Evolutionary conservation across 2,329 filamentous ascomycete species (phyloP), one percentile per base, ranked within the genome.

Genomic region (Penicillium sp.): DNA sequence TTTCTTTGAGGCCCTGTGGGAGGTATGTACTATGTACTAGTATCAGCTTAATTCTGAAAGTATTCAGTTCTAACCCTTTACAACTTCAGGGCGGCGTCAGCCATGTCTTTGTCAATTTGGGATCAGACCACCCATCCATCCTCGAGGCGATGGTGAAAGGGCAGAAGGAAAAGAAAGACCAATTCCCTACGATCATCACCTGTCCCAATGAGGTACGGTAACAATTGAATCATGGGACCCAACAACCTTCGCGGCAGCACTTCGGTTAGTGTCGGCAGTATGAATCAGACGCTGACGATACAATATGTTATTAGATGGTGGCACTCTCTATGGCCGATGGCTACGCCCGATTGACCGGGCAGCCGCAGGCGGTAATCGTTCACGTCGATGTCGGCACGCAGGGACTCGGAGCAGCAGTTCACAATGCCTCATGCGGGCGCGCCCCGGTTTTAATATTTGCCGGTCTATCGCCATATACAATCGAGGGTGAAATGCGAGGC

Each of bases 361-460:
- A 88, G 62, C 87, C 88, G 0, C 89, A 92, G 72, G 87, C 84
- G 56, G 89, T 92, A 13, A 87, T 92, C 58, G 83, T 92, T 2
- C 89, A 92, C 65, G 89, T 92, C 54, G 89, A 93, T 63, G 89
- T 92, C 18, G 89, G 89, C 27, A 93, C 89, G 0, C 89, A 92
- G 70, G 89, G 86, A 8, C 80, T 93, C 1, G 89, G 84, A 27
- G 87, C 87, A 3, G 89, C 89, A 0, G 85, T 93, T 1, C 89
- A 93, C 75, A 93, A 93, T 64, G 86, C 89, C 13, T 89, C 86
- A 1, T 86, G 83, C 47, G 89, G 89, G 1, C 82, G 89, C 46
- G 86, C 86, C 0, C 89, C 90, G 0, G 85, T 93, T 4, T 73
- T 93, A 44, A 85, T 93, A 53, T 92, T 93, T 64, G 89, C 89